Evolutionary conservation across 305 asterid species (phyloP).

Genomic region (Plantago coronopus): DNA sequence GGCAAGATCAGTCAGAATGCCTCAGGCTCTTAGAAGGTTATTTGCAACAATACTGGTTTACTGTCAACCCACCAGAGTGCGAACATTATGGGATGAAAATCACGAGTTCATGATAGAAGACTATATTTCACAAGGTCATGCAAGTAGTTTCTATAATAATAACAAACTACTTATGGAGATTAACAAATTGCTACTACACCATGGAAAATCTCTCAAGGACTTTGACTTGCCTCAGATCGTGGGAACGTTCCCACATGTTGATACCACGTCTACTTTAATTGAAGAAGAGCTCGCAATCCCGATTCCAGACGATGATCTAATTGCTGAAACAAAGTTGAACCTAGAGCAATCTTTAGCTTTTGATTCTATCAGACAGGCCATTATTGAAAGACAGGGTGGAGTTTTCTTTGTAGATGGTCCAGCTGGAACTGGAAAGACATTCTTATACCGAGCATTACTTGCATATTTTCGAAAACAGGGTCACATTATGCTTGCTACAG

Average conservation of each 20-base stretch:
- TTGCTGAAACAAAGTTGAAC: not conserved
- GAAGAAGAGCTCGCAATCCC: not conserved
- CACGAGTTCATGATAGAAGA: not conserved
- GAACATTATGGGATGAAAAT: constrained; percentile 1
- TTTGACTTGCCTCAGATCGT: not conserved
- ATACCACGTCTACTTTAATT: not conserved
- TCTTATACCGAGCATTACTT: too few relatives aligned
- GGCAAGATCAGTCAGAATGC: too few relatives aligned
- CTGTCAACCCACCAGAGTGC: not conserved
- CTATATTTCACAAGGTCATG: not conserved
- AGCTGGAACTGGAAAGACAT: too few relatives aligned
- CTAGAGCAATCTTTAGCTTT: not conserved
- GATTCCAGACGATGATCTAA: not conserved
- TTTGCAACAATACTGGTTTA: too few relatives aligned
- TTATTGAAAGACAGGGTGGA: too few relatives aligned
- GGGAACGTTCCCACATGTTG: not conserved
- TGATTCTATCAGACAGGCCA: not conserved
- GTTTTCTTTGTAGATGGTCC: too few relatives aligned
- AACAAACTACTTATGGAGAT: not conserved
- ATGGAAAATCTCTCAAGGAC: not conserved
- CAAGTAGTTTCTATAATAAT: not conserved
- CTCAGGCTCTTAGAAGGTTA: too few relatives aligned
- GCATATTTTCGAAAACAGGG: too few relatives aligned
- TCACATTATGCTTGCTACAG: too few relatives aligned
- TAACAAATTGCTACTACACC: not conserved